Evolutionary conservation across 1,139 yeast genomes (phyloP).

Genomic region (Geotrichum reessii): DNA sequence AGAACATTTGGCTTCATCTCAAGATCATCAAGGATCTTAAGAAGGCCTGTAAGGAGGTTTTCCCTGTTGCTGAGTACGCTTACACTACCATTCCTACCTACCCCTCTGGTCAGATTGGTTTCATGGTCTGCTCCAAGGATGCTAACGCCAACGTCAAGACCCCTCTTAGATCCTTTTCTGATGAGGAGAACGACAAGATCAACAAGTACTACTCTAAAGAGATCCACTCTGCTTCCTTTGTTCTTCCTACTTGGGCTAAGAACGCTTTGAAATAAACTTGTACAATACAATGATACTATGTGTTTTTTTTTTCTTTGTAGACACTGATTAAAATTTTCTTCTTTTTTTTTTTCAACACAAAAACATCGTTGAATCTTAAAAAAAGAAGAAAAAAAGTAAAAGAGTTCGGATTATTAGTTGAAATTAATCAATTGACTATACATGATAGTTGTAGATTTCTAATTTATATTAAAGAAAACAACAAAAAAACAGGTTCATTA

Average conservation of each 20-base stretch:
- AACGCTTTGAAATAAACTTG: conserved; percentile 29
- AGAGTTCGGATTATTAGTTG: background rate
- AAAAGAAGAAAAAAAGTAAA: too few relatives aligned
- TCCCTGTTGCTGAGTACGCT: conserved; percentile 70
- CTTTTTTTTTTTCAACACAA: too few relatives aligned
- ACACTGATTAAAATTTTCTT: background rate
- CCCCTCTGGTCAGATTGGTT: conserved; percentile 93
- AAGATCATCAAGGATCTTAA: conserved; percentile 57
- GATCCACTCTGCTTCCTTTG: conserved; percentile 74
- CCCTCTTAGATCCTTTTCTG: conserved; percentile 51
- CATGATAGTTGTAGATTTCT: too few relatives aligned
- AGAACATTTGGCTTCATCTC: conserved; percentile 86
- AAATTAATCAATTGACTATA: too few relatives aligned
- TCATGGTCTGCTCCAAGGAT: conserved; percentile 74
- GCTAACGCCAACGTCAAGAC: conserved; percentile 43
- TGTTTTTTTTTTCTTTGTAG: too few relatives aligned
- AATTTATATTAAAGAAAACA: too few relatives aligned
- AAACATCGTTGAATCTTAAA: too few relatives aligned
- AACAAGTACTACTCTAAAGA: conserved; percentile 68
- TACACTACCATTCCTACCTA: conserved; percentile 92
- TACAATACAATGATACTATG: background rate
- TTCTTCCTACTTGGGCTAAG: conserved; percentile 83
- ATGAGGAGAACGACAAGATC: conserved; percentile 46
- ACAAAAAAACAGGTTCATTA: too few relatives aligned
- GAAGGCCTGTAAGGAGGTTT: conserved; percentile 60